These are phyloP conservation scores for Dioscorea alata DNA, from an alignment of 106 monocot genomes.

Conservation along the genomic window DNA sequence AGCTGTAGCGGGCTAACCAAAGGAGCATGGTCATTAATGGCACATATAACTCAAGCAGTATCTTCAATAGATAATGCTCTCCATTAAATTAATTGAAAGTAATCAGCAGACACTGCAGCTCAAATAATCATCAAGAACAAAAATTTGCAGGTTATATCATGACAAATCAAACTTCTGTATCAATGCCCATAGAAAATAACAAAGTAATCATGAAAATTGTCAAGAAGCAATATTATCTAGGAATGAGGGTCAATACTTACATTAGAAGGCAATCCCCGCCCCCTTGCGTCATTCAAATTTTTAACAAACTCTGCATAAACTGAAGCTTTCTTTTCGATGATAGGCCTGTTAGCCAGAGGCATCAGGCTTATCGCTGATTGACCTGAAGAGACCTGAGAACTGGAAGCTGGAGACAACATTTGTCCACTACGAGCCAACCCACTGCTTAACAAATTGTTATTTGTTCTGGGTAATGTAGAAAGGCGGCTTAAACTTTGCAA, in stretches of 20 bases:
- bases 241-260: slow-evolving; percentile 36
- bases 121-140: no score
- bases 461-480: slow-evolving; percentile 69
- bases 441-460: slow-evolving; percentile 35
- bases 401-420: slow-evolving; percentile 48
- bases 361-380: slow-evolving; percentile 35
- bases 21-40: not conserved
- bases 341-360: slow-evolving; percentile 34
- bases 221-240: not conserved
- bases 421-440: slow-evolving; percentile 28
- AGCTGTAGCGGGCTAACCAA: slow-evolving; percentile 66
- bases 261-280: slow-evolving; percentile 67
- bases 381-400: slow-evolving; percentile 35
- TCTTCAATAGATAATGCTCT: no score
- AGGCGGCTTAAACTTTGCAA: slow-evolving; percentile 82
- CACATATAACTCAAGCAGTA: no score
- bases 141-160: no score
- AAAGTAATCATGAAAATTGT: no score
- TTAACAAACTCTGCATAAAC: slow-evolving; percentile 77
- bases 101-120: no score
- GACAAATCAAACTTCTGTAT: no score
- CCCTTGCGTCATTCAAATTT: slow-evolving; percentile 78
- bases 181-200: no score
- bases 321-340: slow-evolving; percentile 80
- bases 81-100: no score